Evolutionary conservation across 441 rosid species (phyloP).

Genomic region (Manihot esculenta): DNA sequence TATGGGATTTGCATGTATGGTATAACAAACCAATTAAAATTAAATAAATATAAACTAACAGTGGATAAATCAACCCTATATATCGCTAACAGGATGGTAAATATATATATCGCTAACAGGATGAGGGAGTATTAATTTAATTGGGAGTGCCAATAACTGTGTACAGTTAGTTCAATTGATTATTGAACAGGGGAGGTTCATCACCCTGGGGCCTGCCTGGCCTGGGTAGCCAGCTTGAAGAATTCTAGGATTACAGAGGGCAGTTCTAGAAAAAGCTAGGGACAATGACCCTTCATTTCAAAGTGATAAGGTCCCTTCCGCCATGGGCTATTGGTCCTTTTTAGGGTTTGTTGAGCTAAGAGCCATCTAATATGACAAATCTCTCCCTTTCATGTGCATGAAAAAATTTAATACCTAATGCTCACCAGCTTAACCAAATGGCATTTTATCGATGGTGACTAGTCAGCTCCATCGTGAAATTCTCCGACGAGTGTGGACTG

Average conservation of each 20-base stretch:
- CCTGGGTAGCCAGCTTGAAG: slow-evolving; percentile 15
- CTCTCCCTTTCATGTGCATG: background rate
- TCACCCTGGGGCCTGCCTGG: too few relatives aligned
- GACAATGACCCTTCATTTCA: slow-evolving; percentile 14
- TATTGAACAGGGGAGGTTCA: too few relatives aligned
- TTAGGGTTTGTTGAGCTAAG: slow-evolving; percentile 4
- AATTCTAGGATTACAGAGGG: background rate
- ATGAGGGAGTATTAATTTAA: too few relatives aligned
- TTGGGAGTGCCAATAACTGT: too few relatives aligned
- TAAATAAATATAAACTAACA: too few relatives aligned
- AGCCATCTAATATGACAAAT: slow-evolving; percentile 1
- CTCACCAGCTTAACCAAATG: background rate
- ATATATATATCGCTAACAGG: too few relatives aligned
- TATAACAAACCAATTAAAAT: too few relatives aligned
- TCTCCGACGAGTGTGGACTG: background rate
- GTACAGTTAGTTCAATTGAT: too few relatives aligned
- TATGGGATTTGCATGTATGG: too few relatives aligned
- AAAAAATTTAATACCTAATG: background rate
- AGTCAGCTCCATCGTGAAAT: background rate
- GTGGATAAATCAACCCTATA: too few relatives aligned
- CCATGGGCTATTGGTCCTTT: slow-evolving; percentile 9
- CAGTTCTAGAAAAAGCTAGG: slow-evolving; percentile 16
- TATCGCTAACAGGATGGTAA: too few relatives aligned
- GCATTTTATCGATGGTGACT: background rate
- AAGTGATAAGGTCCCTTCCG: slow-evolving; percentile 7